These are phyloP conservation scores for Mortierella sp. DNA, from an alignment of 371 early-diverging fungal genomes.

Conservation along the genomic window DNA sequence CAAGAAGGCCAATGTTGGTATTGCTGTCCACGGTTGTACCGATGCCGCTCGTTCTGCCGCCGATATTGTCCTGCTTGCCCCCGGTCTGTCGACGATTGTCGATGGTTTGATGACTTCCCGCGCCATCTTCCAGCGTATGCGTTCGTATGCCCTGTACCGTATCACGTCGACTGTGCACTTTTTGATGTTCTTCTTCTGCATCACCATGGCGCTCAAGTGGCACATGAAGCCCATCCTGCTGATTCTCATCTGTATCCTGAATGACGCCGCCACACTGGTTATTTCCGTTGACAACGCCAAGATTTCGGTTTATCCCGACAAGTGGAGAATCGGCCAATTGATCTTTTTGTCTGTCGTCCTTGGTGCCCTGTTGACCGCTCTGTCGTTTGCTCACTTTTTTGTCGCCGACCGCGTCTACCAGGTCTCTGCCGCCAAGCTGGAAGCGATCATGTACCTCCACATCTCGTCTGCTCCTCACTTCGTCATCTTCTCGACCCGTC, in stretches of 20 bases:
- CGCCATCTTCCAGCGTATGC: constrained; percentile 92
- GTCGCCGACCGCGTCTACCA: constrained; percentile 45
- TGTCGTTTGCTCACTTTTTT: constrained; percentile 84
- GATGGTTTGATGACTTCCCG: constrained; percentile 86
- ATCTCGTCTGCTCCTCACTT: constrained; percentile 94
- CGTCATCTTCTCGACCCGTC: constrained; percentile 95
- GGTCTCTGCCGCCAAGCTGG: constrained; percentile 48
- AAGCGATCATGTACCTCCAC: constrained; percentile 87
- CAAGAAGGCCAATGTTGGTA: constrained; percentile 81
- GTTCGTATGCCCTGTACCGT: constrained; percentile 90
- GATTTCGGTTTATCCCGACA: constrained; percentile 84
- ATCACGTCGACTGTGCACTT: constrained; percentile 92
- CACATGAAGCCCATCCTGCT: constrained; percentile 78
- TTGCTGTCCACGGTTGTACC: constrained; percentile 87
- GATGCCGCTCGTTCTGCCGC: constrained; percentile 92
- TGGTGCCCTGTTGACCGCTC: constrained; percentile 71
- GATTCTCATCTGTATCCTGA: constrained; percentile 83
- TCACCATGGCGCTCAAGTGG: constrained; percentile 77
- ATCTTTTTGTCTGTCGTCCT: constrained; percentile 78
- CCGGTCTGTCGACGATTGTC: constrained; percentile 88
- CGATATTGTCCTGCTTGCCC: constrained; percentile 90
- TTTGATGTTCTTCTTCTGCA: constrained; percentile 89
- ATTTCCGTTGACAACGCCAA: constrained; percentile 88
- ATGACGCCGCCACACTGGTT: constrained; percentile 90
- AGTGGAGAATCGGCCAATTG: constrained; percentile 90